These are phyloP conservation scores for Meyerozyma smithsonii DNA, from an alignment of 1,139 yeast genomes.

Conservation along the genomic window DNA sequence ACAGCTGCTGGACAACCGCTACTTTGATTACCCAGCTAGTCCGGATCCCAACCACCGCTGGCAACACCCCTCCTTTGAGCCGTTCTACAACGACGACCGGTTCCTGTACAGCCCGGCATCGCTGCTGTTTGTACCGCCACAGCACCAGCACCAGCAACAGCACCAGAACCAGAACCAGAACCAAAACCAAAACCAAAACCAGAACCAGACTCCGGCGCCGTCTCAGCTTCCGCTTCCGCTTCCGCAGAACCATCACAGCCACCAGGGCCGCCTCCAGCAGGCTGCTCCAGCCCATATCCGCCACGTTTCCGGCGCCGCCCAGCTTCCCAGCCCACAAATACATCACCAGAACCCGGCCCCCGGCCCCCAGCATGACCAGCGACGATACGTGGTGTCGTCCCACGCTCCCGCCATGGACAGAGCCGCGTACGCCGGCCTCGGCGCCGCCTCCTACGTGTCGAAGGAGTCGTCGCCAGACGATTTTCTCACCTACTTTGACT, in stretches of 20 bases:
- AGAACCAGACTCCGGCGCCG: neutral
- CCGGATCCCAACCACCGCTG: constrained; percentile 1
- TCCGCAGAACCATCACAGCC: neutral
- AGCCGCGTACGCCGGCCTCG: too few relatives aligned
- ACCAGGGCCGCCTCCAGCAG: neutral
- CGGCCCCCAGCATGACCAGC: neutral
- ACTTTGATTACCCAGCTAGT: neutral
- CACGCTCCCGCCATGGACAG: too few relatives aligned
- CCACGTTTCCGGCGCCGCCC: neutral
- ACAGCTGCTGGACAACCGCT: neutral
- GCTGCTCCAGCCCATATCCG: neutral
- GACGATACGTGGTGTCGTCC: neutral
- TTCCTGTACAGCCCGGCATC: neutral
- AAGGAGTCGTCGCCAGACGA: constrained; percentile 1
- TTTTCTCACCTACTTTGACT: constrained; percentile 2
- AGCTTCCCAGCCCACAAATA: neutral
- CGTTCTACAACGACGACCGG: neutral
- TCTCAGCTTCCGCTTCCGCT: neutral
- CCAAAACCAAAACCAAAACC: neutral
- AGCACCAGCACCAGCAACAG: neutral
- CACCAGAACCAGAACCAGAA: neutral
- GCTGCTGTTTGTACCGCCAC: neutral
- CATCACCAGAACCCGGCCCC: neutral
- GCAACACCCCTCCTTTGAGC: neutral
- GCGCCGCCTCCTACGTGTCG: neutral